These are phyloP conservation scores for Pseudogymnoascus sp. DNA, from an alignment of 2,329 filamentous ascomycete genomes.

Conservation along the genomic window DNA sequence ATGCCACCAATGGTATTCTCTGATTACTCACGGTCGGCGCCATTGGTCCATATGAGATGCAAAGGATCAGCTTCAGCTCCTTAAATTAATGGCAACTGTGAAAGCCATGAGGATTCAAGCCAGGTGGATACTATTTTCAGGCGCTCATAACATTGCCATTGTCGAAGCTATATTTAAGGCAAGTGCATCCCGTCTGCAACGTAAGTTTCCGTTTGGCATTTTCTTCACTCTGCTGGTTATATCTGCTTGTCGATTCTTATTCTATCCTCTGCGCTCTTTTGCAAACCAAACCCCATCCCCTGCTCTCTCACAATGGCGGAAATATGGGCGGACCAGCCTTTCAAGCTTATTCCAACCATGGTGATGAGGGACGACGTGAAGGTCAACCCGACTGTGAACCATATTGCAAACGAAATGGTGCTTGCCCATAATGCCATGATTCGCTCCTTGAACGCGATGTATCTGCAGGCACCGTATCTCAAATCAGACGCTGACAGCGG, in stretches of 20 bases:
- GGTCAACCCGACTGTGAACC: not conserved
- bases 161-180: not conserved
- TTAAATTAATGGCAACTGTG: not conserved
- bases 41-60: not conserved
- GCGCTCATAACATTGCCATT: not conserved
- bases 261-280: not conserved
- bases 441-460: constrained; percentile 32
- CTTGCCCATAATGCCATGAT: constrained; percentile 32
- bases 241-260: not conserved
- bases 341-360: constrained; percentile 16
- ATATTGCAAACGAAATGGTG: constrained; percentile 29
- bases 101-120: not conserved
- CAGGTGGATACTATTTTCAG: not conserved
- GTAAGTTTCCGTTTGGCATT: not conserved
- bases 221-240: not conserved
- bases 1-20: not conserved
- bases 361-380: not conserved
- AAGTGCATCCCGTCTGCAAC: not conserved
- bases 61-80: not conserved
- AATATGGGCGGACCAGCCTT: constrained; percentile 20
- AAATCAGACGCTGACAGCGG: constrained; percentile 32
- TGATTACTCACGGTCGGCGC: not conserved
- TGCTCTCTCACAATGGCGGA: constrained; percentile 14
- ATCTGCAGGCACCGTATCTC: constrained; percentile 29
- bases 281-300: not conserved